Evolutionary conservation across 306 rosid species (phyloP), one percentile per base, ranked within the genome.

Genomic region (Malus sieversii): DNA sequence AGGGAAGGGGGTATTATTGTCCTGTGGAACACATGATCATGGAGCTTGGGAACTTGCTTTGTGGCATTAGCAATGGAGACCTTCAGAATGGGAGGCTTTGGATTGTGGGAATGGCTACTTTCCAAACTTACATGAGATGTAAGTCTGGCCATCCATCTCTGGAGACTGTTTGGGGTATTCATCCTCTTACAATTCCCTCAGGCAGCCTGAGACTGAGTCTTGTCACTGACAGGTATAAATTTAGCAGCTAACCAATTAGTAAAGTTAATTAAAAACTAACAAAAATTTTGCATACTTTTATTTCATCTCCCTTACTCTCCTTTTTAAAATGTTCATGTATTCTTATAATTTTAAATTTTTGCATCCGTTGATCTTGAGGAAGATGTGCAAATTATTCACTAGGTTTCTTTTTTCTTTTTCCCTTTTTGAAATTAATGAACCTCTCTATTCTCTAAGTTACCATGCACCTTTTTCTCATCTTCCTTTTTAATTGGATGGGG

Each of bases 41-140:
- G 87, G 99, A 96, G 90, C 82, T 96, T 16, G 99, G 97, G 75
- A 92, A 89, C 81, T 40, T 96, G 78, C 91, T 88, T 48, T 78
- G 64, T 80, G 83, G 86, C 66, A 45, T 73, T 81, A 27, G 44
- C 10, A 33, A 22, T 5, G 86, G 66, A 69, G 81, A 86, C 33
- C 68, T 32, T 64, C 44, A 33, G 71, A 82, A 68, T 73, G 88
- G 75, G 57, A 89, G 75, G 85, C 80, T 96, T 78, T 89, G 93
- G 97, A 73, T 96, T n/a, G 73, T 96, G 84, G 96, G 93, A 33
- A 80, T 96, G 75, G 93, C 99, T 5, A 92, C 89, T 83, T 96
- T 90, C 62, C 93, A 90, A 76, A 90, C 88, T 71, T 96, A 89
- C 77, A 90, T 89, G 91, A 88, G 84, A 83, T 89, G 98, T 74